Evolutionary conservation across 2,329 filamentous ascomycete species (phyloP).

Genomic region (Clarireedia paspali): DNA sequence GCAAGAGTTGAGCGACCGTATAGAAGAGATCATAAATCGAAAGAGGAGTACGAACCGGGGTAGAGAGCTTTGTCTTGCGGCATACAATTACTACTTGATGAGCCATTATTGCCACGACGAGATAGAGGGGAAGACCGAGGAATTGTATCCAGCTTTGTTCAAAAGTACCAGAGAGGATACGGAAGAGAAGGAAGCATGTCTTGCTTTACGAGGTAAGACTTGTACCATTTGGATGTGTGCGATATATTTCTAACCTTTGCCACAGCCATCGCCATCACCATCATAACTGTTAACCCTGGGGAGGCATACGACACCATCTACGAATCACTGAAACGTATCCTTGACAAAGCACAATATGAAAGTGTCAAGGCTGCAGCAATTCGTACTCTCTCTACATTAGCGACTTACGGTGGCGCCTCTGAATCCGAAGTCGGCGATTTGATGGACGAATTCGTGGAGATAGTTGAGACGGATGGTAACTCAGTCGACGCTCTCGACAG

Average conservation of each 20-base stretch:
- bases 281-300: conserved; percentile 54
- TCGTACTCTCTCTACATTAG: conserved; percentile 52
- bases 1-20: conserved; percentile 47
- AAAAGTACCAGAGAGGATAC: conserved; percentile 56
- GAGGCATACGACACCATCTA: conserved; percentile 51
- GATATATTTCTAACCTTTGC: neutral
- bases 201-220: conserved; percentile 49
- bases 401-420: conserved; percentile 59
- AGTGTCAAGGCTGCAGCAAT: conserved; percentile 57
- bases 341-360: conserved; percentile 50
- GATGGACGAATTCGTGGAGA: conserved; percentile 60
- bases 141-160: conserved; percentile 51
- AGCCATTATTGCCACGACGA: conserved; percentile 54
- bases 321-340: conserved; percentile 47
- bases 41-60: conserved; percentile 60
- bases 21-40: conserved; percentile 58
- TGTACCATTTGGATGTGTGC: neutral
- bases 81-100: conserved; percentile 52
- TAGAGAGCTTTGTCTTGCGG: conserved; percentile 50
- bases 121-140: conserved; percentile 43
- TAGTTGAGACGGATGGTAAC: conserved; percentile 59
- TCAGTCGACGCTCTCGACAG: conserved; percentile 56
- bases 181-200: conserved; percentile 53
- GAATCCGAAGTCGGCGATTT: conserved; percentile 53
- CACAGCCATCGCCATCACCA: conserved; percentile 51